Conservation (phyloP, 2,329 filamentous ascomycete genomes). For the Diaporthe aspalathi region DNA sequence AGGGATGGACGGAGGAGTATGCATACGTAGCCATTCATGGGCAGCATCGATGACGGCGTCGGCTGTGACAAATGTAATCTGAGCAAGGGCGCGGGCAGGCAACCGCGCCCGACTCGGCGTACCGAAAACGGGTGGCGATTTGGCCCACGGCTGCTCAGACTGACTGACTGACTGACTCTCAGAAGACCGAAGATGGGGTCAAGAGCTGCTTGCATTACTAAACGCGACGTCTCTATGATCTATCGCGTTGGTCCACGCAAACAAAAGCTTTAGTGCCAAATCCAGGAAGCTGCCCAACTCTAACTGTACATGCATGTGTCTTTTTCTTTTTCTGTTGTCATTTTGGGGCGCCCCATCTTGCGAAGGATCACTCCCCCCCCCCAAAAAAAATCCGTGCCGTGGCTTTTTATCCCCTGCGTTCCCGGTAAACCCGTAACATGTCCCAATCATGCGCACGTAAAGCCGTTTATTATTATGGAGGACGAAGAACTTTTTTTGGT, state of each 20-base stretch:
- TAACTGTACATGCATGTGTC: neutral
- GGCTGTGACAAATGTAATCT: slow-evolving; percentile 27
- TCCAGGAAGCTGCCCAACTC: slow-evolving; percentile 6
- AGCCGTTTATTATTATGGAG: neutral
- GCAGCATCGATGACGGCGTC: slow-evolving; percentile 13
- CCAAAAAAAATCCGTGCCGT: neutral
- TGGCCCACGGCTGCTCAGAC: neutral
- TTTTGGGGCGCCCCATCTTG: neutral
- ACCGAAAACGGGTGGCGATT: slow-evolving; percentile 12
- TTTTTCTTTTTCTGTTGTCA: neutral
- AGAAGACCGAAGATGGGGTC: neutral
- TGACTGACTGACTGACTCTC: too few species aligned
- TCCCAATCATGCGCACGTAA: slow-evolving; percentile 4
- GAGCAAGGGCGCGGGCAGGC: slow-evolving; percentile 33
- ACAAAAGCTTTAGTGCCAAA: neutral
- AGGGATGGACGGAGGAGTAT: neutral
- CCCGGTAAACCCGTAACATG: neutral
- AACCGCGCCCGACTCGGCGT: slow-evolving; percentile 31
- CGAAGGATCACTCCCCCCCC: neutral
- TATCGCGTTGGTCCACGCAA: neutral
- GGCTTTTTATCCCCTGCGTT: neutral
- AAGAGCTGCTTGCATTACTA: slow-evolving; percentile 9
- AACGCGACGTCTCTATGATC: slow-evolving; percentile 18
- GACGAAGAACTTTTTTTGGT: neutral
- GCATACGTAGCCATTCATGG: neutral